Base-by-base conservation (phyloP, 768 basidiomycete species). In the Cystobasidiopsis lactophilus region DNA sequence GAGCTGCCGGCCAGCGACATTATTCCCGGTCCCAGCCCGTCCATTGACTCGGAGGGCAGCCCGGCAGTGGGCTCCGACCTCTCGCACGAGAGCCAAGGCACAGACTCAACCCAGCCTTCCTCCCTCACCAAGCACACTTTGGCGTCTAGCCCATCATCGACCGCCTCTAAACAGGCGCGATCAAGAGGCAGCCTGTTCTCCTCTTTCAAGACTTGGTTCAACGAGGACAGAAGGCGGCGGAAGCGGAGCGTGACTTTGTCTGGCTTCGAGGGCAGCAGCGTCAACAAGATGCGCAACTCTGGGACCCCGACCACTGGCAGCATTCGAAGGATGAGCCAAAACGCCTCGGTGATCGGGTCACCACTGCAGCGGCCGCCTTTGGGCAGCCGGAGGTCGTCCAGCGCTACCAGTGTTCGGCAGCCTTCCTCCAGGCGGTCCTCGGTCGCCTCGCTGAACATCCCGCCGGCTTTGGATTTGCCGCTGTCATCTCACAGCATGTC, bases 161-260 rank as follows among this genome's bases (percentile, higher is more conserved):
- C 26, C 16, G 26, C 45, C 24, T 47, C 45, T 56, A 67, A 49
- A 26, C 69, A 64, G 59, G 51, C 55, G 29, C 72, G 79, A 23
- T 79, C 81, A 63, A 73, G 81, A 33, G 82, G 83, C 7, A 85
- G 81, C 63, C 65, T 96, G 27, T 69, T 95, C 46, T 78, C 80
- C 2, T 76, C 85, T 5, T 85, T 96, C 68, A 75, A 84, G 41
- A 72, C 79, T 56, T 86, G 89, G 84, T 91, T 95, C 68, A 77
- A 85, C 55, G 86, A 93, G 56, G 88, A 88, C 57, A 59, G 59
- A 18, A 73, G 74, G 58, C 86, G 84, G 63, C 79, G 85, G 3
- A 91, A 89, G 69, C 74, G 82, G 49, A 57, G 60, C 18, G 46
- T 53, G 24, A 47, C 57, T 62, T 31, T 53, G 60, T 19, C 31